phyloP scores from a whole-genome alignment of 2,329 filamentous ascomycete genomes.

The Blastomyces gilchristii region DNA sequence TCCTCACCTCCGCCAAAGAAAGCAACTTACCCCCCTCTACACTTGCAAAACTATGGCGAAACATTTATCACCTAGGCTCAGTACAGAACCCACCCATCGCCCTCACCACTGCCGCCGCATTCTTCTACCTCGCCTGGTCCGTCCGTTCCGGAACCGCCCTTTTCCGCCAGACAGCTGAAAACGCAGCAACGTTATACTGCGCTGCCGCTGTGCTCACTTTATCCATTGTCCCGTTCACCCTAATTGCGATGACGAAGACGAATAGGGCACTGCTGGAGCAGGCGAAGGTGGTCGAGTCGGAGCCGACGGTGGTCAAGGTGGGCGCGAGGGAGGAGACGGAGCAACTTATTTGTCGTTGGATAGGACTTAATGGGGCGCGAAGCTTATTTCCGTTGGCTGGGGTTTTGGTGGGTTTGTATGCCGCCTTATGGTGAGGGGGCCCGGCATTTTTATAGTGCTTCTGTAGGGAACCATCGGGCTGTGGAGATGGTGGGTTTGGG shows the following conservation, averaged over 20 bases:
- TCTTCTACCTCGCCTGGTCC: slow-evolving; percentile 32
- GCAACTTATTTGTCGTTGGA: slow-evolving; percentile 4
- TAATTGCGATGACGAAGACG: slow-evolving; percentile 21
- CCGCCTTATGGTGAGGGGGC: not conserved
- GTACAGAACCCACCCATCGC: slow-evolving; percentile 43
- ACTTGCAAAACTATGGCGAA: slow-evolving; percentile 24
- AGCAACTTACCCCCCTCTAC: slow-evolving; percentile 13
- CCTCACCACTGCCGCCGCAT: slow-evolving; percentile 44
- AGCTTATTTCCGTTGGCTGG: slow-evolving; percentile 1
- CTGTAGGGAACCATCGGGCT: not conserved
- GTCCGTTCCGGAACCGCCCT: slow-evolving; percentile 13
- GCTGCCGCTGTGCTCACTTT: slow-evolving; percentile 23
- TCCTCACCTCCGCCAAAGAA: slow-evolving; percentile 19
- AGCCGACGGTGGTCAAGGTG: slow-evolving; percentile 18
- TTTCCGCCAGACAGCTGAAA: slow-evolving; percentile 9
- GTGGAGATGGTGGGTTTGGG: not conserved
- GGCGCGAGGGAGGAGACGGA: slow-evolving; percentile 16
- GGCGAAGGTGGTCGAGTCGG: slow-evolving; percentile 19
- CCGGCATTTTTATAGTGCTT: not conserved
- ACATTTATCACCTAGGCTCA: slow-evolving; percentile 40
- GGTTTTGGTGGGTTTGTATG: not conserved
- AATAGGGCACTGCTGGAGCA: slow-evolving; percentile 23
- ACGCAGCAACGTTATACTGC: slow-evolving; percentile 18
- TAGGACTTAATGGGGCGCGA: not conserved
- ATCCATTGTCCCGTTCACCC: slow-evolving; percentile 27